Conservation (phyloP, 495 filamentous ascomycete species). For the Trichocladium antarcticum region DNA sequence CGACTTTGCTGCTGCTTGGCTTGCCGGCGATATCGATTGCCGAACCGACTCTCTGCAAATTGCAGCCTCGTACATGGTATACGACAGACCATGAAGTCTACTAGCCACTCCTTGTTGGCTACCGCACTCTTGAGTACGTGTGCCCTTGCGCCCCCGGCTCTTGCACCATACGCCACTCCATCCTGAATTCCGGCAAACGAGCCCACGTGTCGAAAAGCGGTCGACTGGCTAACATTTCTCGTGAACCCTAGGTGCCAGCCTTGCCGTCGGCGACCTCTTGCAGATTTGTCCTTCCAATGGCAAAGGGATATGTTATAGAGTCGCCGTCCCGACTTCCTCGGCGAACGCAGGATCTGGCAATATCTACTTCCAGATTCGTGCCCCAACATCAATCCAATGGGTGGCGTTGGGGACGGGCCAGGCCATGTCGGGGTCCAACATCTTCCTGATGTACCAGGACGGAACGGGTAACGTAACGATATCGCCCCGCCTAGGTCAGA, state of each 20-base stretch:
- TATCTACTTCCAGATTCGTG: conserved; percentile 56
- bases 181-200: too few species aligned
- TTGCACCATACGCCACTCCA: too few species aligned
- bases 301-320: conserved; percentile 32
- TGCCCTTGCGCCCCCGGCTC: not conserved
- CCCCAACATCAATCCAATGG: conserved; percentile 51
- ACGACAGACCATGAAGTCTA: conserved; percentile 8
- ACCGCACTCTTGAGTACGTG: conserved; percentile 16
- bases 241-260: conserved; percentile 10
- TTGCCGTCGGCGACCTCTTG: conserved; percentile 8
- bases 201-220: too few species aligned
- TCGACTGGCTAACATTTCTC: not conserved
- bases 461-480: conserved; percentile 49
- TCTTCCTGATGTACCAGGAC: conserved; percentile 58
- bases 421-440: conserved; percentile 51
- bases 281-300: conserved; percentile 21
- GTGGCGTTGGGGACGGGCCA: conserved; percentile 53
- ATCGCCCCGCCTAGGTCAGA: conserved; percentile 48
- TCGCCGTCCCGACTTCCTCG: conserved; percentile 36
- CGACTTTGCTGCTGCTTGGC: too few species aligned
- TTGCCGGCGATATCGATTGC: too few species aligned
- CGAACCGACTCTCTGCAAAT: too few species aligned
- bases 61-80: too few species aligned
- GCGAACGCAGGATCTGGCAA: conserved; percentile 34
- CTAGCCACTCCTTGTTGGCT: not conserved